Percentiles rank a stretch among this genome's conserved stretches.
Evolutionary conservation across 169 alveolate species (phyloP).

Genomic region (Plasmodium knowlesi): DNA sequence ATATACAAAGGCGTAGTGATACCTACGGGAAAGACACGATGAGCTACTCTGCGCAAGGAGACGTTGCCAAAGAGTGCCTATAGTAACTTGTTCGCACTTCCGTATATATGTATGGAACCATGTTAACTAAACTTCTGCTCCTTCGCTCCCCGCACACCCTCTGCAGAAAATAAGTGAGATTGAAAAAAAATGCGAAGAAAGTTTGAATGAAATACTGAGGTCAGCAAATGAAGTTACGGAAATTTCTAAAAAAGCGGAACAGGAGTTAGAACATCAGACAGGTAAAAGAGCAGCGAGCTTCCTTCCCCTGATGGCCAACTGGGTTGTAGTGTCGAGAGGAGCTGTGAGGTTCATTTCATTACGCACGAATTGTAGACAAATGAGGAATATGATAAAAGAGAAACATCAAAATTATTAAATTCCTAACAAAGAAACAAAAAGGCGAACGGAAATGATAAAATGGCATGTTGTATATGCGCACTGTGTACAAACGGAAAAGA

Average conservation of each 20-base stretch:
- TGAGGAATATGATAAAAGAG: neutral
- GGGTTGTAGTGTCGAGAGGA: neutral
- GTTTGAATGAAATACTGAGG: constrained; percentile 73
- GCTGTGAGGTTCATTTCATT: neutral
- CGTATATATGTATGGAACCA: neutral
- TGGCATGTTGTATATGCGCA: neutral
- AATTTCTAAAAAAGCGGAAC: constrained; percentile 75
- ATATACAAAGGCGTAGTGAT: neutral
- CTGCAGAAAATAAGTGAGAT: constrained; percentile 72
- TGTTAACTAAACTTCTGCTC: neutral
- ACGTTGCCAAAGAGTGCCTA: neutral
- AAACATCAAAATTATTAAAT: neutral
- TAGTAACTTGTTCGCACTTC: neutral
- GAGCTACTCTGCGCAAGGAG: neutral
- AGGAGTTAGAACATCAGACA: constrained; percentile 71
- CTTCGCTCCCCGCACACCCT: neutral
- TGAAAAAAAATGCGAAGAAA: constrained; percentile 73
- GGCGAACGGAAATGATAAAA: neutral
- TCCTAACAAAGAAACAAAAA: neutral
- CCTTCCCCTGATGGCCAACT: neutral
- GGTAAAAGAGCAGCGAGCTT: constrained; percentile 18
- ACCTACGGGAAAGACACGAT: neutral
- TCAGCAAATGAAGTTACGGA: constrained; percentile 74
- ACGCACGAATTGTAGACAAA: neutral
- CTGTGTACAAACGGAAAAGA: neutral